Evolutionary conservation across 306 rosid genomes (phyloP).

Genomic region (Cicer pinnatifidum): DNA sequence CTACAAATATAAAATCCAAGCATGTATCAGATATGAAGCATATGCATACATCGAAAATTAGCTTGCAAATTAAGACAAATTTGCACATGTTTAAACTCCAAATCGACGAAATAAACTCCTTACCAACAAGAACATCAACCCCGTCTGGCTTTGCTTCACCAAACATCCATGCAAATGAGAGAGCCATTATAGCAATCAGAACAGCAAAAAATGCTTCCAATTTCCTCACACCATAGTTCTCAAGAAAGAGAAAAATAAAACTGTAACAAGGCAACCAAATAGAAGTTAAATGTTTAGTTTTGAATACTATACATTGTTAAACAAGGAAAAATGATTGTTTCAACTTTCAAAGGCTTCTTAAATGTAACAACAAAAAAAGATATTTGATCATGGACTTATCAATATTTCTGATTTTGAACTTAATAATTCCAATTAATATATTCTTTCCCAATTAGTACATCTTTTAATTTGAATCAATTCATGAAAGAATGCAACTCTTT

Average conservation of each 20-base stretch:
- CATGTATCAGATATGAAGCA: slow-evolving; percentile 35
- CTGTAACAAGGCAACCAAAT: slow-evolving; percentile 53
- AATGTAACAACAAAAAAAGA: neutral
- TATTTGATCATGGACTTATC: neutral
- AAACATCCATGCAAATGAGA: slow-evolving; percentile 98
- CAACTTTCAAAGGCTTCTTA: slow-evolving; percentile 5
- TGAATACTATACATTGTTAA: neutral
- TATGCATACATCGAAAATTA: slow-evolving; percentile 1
- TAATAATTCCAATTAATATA: neutral
- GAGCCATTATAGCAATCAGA: slow-evolving; percentile 85
- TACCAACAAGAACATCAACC: slow-evolving; percentile 84
- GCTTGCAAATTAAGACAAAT: slow-evolving; percentile 9
- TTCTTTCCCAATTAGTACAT: neutral
- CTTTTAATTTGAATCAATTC: neutral
- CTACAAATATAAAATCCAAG: slow-evolving; percentile 47
- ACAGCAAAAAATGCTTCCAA: slow-evolving; percentile 93
- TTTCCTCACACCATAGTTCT: slow-evolving; percentile 97
- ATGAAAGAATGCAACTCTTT: neutral
- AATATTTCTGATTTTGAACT: slow-evolving; percentile 19
- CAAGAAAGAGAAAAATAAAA: slow-evolving; percentile 88
- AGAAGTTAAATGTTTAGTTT: slow-evolving; percentile 24
- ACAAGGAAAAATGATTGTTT: slow-evolving; percentile 10
- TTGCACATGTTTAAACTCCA: slow-evolving; percentile 13
- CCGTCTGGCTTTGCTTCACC: slow-evolving; percentile 88
- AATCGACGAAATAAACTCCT: slow-evolving; percentile 26